Conservation (phyloP, 1,139 yeast species). For the Yamadazyma siamensis region DNA sequence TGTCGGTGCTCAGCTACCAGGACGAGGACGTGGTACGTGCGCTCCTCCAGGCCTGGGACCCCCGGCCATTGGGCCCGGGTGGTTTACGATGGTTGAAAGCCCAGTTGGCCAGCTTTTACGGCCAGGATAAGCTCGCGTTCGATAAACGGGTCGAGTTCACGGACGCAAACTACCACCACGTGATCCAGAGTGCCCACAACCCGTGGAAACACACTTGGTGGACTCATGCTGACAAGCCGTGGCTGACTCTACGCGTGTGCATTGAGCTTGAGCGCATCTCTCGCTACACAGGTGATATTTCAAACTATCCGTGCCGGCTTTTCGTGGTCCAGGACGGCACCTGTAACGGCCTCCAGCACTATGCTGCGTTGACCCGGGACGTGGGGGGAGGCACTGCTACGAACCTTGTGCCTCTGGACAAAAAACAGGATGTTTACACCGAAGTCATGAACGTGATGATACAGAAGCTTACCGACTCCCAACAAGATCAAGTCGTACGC, state of each 20-base stretch:
- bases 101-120: constrained; percentile 38
- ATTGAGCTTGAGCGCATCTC: constrained; percentile 26
- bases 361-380: constrained; percentile 40
- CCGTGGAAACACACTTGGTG: constrained; percentile 35
- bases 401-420: constrained; percentile 21
- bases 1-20: constrained; percentile 34
- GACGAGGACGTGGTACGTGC: constrained; percentile 35
- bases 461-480: constrained; percentile 16
- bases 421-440: constrained; percentile 34
- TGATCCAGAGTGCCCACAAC: constrained; percentile 25
- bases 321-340: constrained; percentile 48
- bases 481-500: constrained; percentile 16
- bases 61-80: constrained; percentile 29
- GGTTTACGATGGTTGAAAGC: constrained; percentile 42
- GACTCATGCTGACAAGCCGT: constrained; percentile 39
- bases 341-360: constrained; percentile 48
- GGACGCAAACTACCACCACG: constrained; percentile 18
- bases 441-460: constrained; percentile 29
- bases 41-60: constrained; percentile 37
- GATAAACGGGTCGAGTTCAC: constrained; percentile 26
- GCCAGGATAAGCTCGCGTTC: constrained; percentile 24
- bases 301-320: constrained; percentile 27
- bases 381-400: constrained; percentile 36
- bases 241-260: constrained; percentile 39
- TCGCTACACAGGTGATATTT: constrained; percentile 14